These are phyloP conservation scores for Microcera coccophila DNA, from an alignment of 2,329 filamentous ascomycete species.

Conservation along the genomic window DNA sequence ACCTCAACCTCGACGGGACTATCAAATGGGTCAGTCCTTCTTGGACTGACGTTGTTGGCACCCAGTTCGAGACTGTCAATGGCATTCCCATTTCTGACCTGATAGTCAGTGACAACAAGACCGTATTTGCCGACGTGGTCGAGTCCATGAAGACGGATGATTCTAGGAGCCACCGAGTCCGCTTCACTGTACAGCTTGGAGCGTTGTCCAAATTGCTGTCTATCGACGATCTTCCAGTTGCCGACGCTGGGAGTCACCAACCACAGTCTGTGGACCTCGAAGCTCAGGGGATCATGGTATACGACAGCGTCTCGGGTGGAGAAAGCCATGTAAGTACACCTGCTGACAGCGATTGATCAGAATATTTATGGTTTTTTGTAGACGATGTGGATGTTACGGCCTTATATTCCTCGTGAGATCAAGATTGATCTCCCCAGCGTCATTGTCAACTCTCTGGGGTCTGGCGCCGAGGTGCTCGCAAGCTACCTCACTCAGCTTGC, in stretches of 20 bases:
- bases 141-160: conserved; percentile 91
- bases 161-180: conserved; percentile 84
- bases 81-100: conserved; percentile 77
- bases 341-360: not conserved
- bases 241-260: conserved; percentile 35
- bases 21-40: conserved; percentile 96
- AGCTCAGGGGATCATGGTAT: conserved; percentile 97
- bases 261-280: conserved; percentile 69
- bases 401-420: conserved; percentile 86
- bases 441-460: conserved; percentile 88
- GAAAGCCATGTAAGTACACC: conserved; percentile 76
- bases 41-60: conserved; percentile 90
- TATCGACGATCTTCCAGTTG: conserved; percentile 38
- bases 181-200: conserved; percentile 70
- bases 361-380: conserved; percentile 39
- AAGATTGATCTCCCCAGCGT: conserved; percentile 89
- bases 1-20: conserved; percentile 83
- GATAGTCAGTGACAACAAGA: conserved; percentile 71
- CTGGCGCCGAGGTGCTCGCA: conserved; percentile 90
- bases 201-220: conserved; percentile 62
- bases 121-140: conserved; percentile 76
- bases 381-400: conserved; percentile 99
- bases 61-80: conserved; percentile 65
- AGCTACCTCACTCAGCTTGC: conserved; percentile 88
- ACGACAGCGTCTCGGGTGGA: conserved; percentile 78